phyloP scores from a whole-genome alignment of 78 protist genomes.

The Dictyostelium discoideum region dicty_2.7 NC_007090.3:3822001-3822500 shows the following conservation, averaged over 20 bases:
- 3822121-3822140: no score
- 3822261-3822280: background rate
- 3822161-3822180: no score
- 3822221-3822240: background rate
- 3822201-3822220: background rate
- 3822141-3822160: no score
- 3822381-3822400: background rate
- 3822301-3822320: no score
- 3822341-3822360: background rate
- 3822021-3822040: no score
- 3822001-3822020: no score
- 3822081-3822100: no score
- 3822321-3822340: no score
- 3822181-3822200: no score
- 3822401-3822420: slow-evolving; percentile 9
- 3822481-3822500: slow-evolving; percentile 24
- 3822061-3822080: no score
- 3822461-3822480: slow-evolving; percentile 23
- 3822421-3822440: slow-evolving; percentile 16
- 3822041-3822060: no score
- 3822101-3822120: no score
- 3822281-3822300: background rate
- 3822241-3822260: background rate
- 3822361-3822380: background rate
- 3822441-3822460: slow-evolving; percentile 10